These are phyloP conservation scores for Lachancea quebecensis DNA, from an alignment of 805 yeast species.

Conservation along the genomic window DNA sequence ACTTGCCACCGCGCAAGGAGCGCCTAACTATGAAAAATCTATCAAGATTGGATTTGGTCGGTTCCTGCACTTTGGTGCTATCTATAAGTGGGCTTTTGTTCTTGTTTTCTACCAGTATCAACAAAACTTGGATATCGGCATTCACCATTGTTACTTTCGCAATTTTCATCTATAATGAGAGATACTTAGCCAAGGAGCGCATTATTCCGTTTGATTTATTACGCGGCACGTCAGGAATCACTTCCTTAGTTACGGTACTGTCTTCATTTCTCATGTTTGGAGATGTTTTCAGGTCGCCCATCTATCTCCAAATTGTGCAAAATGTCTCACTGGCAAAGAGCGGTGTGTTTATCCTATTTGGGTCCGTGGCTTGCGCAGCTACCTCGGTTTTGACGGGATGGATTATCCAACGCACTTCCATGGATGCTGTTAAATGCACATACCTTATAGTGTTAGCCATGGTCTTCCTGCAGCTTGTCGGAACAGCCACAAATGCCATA, in stretches of 20 bases:
- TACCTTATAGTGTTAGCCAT: constrained; percentile 21
- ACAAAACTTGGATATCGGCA: constrained; percentile 33
- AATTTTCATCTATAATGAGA: constrained; percentile 32
- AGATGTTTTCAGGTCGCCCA: constrained; percentile 51
- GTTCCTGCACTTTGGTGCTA: constrained; percentile 53
- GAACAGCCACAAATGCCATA: constrained; percentile 15
- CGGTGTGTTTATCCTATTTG: constrained; percentile 50
- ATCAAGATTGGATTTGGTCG: constrained; percentile 59
- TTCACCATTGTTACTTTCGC: constrained; percentile 27
- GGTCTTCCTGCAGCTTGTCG: constrained; percentile 18
- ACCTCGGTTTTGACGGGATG: constrained; percentile 53
- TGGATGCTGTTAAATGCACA: constrained; percentile 25
- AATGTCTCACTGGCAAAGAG: constrained; percentile 45
- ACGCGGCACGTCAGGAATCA: constrained; percentile 47
- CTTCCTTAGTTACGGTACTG: constrained; percentile 44
- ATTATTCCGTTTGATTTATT: constrained; percentile 53
- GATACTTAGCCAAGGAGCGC: constrained; percentile 40
- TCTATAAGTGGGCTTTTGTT: constrained; percentile 41
- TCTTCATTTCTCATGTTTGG: constrained; percentile 39
- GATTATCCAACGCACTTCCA: constrained; percentile 32
- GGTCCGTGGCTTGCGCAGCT: constrained; percentile 45
- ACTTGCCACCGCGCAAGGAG: constrained; percentile 42
- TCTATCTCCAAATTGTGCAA: constrained; percentile 48
- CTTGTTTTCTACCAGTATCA: constrained; percentile 44
- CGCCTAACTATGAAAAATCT: constrained; percentile 41